Evolutionary conservation across 2,329 filamentous ascomycete species (phyloP).

Genomic region (Sordariomycetes sp.): DNA sequence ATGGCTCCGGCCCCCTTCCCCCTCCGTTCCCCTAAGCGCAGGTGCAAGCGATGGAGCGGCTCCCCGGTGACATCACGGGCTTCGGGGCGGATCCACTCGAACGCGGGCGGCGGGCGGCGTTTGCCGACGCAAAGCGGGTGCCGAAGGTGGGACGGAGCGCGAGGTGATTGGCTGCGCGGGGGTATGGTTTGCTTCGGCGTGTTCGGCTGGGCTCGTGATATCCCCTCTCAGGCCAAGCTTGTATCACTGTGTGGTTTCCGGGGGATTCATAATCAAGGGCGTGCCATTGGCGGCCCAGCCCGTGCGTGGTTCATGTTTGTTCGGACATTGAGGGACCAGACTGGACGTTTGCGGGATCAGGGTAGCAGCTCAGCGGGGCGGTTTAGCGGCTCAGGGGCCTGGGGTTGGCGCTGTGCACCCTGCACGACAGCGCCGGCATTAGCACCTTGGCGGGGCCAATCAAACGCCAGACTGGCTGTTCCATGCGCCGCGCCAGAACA

Average conservation of each 20-base stretch:
- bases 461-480: neutral
- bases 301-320: no score
- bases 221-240: no score
- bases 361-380: no score
- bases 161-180: neutral
- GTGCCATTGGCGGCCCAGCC: no score
- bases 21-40: neutral
- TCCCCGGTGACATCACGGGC: neutral
- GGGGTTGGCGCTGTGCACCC: neutral
- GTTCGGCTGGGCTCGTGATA: neutral
- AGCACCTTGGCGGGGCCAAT: neutral
- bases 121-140: constrained; percentile 14
- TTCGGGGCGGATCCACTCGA: neutral
- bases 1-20: neutral
- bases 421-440: neutral
- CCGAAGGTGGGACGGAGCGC: neutral
- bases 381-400: neutral
- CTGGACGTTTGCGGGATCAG: no score
- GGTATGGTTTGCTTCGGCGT: neutral
- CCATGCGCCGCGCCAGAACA: neutral
- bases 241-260: no score
- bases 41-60: neutral
- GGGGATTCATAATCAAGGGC: no score
- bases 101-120: neutral
- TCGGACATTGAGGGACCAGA: no score